Conservation (phyloP, 2,329 filamentous ascomycete genomes). For the Cladophialophora psammophila region DNA sequence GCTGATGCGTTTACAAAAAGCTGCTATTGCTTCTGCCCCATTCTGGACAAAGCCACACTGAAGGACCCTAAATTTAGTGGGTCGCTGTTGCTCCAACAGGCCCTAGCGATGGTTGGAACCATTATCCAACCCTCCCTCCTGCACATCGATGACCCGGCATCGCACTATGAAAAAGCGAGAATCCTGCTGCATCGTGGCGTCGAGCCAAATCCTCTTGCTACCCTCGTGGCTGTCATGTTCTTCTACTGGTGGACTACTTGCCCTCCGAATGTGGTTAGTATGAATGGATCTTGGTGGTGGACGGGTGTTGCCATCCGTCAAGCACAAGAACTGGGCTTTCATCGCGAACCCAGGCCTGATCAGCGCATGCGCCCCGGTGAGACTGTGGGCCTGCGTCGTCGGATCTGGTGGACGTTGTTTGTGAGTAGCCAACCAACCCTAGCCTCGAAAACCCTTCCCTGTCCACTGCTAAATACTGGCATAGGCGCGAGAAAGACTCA, state of each 20-base stretch:
- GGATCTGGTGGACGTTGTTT: constrained; percentile 56
- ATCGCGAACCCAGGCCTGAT: constrained; percentile 47
- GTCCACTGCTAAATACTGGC: neutral
- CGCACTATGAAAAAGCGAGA: constrained; percentile 52
- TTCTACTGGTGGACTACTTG: constrained; percentile 57
- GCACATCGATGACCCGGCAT: constrained; percentile 35
- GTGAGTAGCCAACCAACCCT: constrained; percentile 25
- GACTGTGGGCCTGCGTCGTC: constrained; percentile 45
- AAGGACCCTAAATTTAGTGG: too few species aligned
- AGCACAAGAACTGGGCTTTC: constrained; percentile 55
- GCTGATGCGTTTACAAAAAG: too few species aligned
- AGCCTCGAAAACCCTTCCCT: too few species aligned
- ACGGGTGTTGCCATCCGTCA: constrained; percentile 54
- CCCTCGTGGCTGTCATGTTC: constrained; percentile 49
- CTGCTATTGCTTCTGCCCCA: too few species aligned
- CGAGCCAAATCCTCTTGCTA: constrained; percentile 49
- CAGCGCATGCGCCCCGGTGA: constrained; percentile 36
- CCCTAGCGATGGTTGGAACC: neutral
- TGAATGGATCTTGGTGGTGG: constrained; percentile 57
- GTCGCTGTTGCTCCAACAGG: too few species aligned
- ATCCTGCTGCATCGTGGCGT: constrained; percentile 53
- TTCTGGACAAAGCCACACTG: too few species aligned
- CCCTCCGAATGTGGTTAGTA: constrained; percentile 48
- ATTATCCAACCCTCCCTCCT: neutral
- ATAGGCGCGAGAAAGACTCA: constrained; percentile 48